Conservation (phyloP, 257 asterid genomes). For the Solanum habrochaites region DNA sequence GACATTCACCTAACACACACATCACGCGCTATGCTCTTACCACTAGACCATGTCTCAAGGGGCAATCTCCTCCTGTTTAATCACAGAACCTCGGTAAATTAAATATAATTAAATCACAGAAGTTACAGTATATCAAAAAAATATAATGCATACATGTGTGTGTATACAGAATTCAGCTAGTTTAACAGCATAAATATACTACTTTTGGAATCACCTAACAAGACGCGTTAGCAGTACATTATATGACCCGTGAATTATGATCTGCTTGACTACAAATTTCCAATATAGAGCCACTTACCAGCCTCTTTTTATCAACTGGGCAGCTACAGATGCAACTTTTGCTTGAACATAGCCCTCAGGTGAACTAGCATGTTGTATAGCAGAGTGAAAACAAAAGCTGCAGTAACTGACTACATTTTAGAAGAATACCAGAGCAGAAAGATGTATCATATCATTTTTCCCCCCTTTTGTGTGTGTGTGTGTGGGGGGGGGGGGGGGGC, state of each 20-base stretch:
- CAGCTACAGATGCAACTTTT: slow-evolving; percentile 86
- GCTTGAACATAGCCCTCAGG: slow-evolving; percentile 73
- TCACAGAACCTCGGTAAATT: neutral
- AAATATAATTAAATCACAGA: neutral
- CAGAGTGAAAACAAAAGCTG: slow-evolving; percentile 77
- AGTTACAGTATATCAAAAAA: neutral
- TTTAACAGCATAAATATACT: neutral
- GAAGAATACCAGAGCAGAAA: neutral
- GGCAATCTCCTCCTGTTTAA: neutral
- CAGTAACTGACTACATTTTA: slow-evolving; percentile 15
- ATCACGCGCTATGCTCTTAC: neutral
- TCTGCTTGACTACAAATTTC: neutral
- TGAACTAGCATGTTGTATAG: slow-evolving; percentile 61
- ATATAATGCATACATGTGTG: neutral
- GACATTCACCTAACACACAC: neutral
- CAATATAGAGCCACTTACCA: slow-evolving; percentile 50
- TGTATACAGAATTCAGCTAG: neutral
- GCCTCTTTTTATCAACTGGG: slow-evolving; percentile 91
- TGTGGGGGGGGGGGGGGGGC: neutral
- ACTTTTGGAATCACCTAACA: neutral
- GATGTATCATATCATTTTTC: neutral
- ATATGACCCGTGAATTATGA: neutral
- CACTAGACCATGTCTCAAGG: neutral
- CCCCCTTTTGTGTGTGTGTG: too few relatives aligned
- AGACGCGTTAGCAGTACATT: neutral